Base-by-base conservation (phyloP, 1,284 basidiomycete species). In the Hortiboletus rubellus region DNA sequence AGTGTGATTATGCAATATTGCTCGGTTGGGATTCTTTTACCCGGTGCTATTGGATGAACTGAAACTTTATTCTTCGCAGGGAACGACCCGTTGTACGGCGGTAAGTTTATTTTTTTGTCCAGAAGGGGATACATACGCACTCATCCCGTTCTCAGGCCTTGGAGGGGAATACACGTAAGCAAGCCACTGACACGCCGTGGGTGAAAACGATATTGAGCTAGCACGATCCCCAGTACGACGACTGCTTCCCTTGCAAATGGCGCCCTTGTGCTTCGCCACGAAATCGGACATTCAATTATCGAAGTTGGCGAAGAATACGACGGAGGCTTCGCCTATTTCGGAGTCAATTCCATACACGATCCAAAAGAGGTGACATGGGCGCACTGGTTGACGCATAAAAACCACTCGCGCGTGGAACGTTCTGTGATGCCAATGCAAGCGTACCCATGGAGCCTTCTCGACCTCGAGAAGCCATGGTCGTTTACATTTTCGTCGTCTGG, bases 291-390 rank as follows among this genome's bases (percentile, higher is more conserved):
- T 70, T 89, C 87, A n/a, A 82, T 91, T 54, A 88, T 91, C 60
- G 76, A 82, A 3, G 87, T 91, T 7, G 92, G 92, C 8, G 92
- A 94, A 72, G 92, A 94, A 74, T 94, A 94, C 66, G 92, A 94
- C 62, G 91, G 91, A 3, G 90, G 90, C 1, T 85, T 74, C 60
- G 86, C 77, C 3, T 94, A 94, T 70, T 89, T 81, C 61, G 92
- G 92, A 4, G 81, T 81, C 44, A 92, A 94, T 68, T 81, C 89
- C 5, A 80, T 78, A 30, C 74, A 79, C 42, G 69, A 82, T 60
- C 58, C 73, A 27, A 66, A 73, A 14, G 58, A 77, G 10, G 72
- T 91, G 37, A 82, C 85, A 11, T 94, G 92, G 92, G 70, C 75
- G 0, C 83, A 89, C 58, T 91, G 88, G 88, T 76, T 93, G 51